Evolutionary conservation across 2,329 filamentous ascomycete genomes (phyloP).

Genomic region (Pseudogymnoascus sp.): DNA sequence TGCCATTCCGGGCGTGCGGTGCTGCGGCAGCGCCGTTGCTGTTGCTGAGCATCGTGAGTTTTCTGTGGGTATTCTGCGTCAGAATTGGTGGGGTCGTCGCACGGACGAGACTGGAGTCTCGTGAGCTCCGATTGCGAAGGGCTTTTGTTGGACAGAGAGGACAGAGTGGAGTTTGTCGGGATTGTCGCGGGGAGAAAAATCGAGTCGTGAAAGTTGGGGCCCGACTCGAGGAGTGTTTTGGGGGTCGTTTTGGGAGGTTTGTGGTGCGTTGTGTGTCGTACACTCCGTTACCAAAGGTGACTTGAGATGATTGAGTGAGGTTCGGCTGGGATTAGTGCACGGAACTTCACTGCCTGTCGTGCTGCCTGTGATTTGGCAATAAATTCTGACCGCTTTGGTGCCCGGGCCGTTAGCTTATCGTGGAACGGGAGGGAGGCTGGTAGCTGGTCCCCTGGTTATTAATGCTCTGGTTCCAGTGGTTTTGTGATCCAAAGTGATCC

Average conservation of each 20-base stretch:
- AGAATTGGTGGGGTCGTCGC: constrained; percentile 5
- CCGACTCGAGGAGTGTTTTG: constrained; percentile 1
- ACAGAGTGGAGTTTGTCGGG: constrained; percentile 3
- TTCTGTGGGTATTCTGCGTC: constrained; percentile 7
- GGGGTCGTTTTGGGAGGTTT: neutral
- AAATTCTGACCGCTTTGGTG: constrained; percentile 4
- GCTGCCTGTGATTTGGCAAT: constrained; percentile 7
- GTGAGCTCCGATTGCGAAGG: constrained; percentile 6
- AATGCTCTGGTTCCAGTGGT: neutral
- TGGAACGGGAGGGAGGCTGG: constrained; percentile 1
- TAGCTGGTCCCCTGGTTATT: neutral
- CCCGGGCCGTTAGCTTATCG: constrained; percentile 6
- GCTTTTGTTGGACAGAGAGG: neutral
- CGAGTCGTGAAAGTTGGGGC: neutral
- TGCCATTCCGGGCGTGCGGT: constrained; percentile 10
- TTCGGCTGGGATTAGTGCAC: constrained; percentile 8
- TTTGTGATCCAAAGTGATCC: neutral
- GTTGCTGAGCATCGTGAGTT: constrained; percentile 12
- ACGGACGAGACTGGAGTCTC: constrained; percentile 6
- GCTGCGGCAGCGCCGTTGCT: constrained; percentile 11
- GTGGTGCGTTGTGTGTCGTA: constrained; percentile 4
- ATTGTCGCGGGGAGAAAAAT: neutral
- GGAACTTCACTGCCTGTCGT: constrained; percentile 4
- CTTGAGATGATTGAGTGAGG: neutral
- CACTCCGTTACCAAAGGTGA: constrained; percentile 4